Evolutionary conservation across 177 flowering plant genomes (phyloP).

Genomic region (Tripterygium wilfordii): DNA sequence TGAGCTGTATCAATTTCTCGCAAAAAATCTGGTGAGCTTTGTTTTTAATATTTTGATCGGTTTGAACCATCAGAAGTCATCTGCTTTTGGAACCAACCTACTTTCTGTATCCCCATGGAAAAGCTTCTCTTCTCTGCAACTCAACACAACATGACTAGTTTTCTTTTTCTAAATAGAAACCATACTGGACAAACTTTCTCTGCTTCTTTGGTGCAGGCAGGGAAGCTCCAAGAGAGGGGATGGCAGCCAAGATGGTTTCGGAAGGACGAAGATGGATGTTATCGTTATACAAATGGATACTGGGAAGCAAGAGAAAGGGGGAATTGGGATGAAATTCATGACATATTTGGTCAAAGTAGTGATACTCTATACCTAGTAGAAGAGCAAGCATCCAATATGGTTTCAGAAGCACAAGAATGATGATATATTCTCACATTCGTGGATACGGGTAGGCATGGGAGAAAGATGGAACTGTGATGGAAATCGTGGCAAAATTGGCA

Average conservation of each 20-base stretch:
- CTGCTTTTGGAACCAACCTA: too few relatives aligned
- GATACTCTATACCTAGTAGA: constrained; percentile 29
- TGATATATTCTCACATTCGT: constrained; percentile 64
- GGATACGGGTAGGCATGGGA: constrained; percentile 92
- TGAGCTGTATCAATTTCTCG: too few relatives aligned
- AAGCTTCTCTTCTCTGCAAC: too few relatives aligned
- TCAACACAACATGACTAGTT: too few relatives aligned
- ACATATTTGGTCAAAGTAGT: constrained; percentile 55
- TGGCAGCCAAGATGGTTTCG: constrained; percentile 95
- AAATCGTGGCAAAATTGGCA: constrained; percentile 71
- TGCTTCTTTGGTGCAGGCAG: constrained; percentile 50
- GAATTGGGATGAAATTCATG: constrained; percentile 71
- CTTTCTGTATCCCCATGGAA: too few relatives aligned
- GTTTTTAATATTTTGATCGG: too few relatives aligned
- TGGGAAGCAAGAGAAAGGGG: constrained; percentile 73
- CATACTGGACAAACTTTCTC: neutral
- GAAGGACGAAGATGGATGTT: constrained; percentile 80
- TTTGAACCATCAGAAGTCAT: too few relatives aligned
- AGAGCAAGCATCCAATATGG: constrained; percentile 34
- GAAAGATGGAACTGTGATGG: constrained; percentile 58
- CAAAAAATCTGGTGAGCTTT: too few relatives aligned
- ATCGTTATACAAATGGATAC: constrained; percentile 71
- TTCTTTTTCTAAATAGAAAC: too few relatives aligned
- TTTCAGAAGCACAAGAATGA: constrained; percentile 79
- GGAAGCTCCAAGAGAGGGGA: constrained; percentile 91